Conservation (phyloP, 768 basidiomycete species). For the Naganishia randhawae region DNA sequence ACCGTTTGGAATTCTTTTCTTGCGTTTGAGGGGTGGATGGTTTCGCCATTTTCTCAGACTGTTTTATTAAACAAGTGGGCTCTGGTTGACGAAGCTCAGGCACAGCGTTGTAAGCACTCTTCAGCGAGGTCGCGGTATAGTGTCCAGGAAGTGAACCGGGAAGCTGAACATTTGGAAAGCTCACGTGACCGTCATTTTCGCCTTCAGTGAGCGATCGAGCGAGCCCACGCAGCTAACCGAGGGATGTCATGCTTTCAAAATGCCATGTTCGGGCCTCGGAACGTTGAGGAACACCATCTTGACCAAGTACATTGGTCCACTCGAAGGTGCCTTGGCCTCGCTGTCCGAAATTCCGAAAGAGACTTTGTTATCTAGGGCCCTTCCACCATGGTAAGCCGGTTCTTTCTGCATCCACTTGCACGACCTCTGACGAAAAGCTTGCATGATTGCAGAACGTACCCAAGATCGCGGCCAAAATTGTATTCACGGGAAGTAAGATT, state of each 20-base stretch:
- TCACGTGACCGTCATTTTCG: background rate
- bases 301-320: background rate
- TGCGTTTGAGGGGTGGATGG: background rate
- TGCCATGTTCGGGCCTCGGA: background rate
- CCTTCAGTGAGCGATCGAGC: background rate
- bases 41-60: background rate
- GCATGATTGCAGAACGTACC: conserved; percentile 3
- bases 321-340: no score
- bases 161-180: background rate
- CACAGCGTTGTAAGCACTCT: background rate
- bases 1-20: conserved; percentile 11
- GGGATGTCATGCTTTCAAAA: background rate
- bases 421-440: background rate
- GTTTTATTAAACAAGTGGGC: background rate
- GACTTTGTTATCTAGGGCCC: background rate
- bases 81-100: background rate
- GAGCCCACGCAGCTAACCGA: background rate
- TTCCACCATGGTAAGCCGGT: conserved; percentile 12
- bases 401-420: background rate
- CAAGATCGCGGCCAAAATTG: conserved; percentile 16
- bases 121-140: background rate
- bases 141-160: background rate
- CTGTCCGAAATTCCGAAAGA: background rate
- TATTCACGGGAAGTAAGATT: conserved; percentile 19
- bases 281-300: background rate